Percentiles rank a stretch among this genome's conserved stretches.
Evolutionary conservation across 768 basidiomycete species (phyloP).

Genomic region (Termitomyces heimii): DNA sequence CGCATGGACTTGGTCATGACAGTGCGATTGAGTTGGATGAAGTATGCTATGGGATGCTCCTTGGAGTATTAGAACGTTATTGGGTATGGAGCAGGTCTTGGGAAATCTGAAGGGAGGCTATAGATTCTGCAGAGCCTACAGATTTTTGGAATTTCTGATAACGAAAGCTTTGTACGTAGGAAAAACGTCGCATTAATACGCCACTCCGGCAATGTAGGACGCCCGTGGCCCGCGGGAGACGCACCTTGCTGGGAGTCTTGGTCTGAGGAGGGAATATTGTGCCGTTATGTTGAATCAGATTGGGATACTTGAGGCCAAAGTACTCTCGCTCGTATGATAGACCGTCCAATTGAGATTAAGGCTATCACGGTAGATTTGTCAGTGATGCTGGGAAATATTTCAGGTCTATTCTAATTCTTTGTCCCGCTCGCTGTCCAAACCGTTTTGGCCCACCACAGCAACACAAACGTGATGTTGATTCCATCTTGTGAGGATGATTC

Average conservation of each 20-base stretch:
- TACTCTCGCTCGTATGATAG: background rate
- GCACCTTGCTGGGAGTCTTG: background rate
- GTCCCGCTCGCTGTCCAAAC: conserved; percentile 1
- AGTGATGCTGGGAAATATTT: conserved; percentile 9
- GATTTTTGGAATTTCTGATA: background rate
- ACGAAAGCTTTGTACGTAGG: background rate
- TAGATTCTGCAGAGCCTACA: background rate
- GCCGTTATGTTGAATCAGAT: conserved; percentile 4
- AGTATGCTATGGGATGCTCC: conserved; percentile 30
- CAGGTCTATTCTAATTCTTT: background rate
- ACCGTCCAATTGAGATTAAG: background rate
- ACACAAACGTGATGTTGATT: background rate
- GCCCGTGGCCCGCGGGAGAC: background rate
- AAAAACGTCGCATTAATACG: background rate
- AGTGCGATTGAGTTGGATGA: conserved; percentile 26
- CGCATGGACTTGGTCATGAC: conserved; percentile 8
- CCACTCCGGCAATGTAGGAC: conserved; percentile 5
- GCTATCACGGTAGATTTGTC: background rate
- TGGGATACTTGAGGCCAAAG: background rate
- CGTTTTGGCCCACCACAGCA: conserved; percentile 3
- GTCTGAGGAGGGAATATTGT: background rate
- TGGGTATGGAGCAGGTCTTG: conserved; percentile 21
- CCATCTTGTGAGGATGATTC: background rate
- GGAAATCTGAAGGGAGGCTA: conserved; percentile 6
- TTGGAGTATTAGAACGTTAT: conserved; percentile 32